Conservation (phyloP, 768 basidiomycete genomes). For the Lyophyllum decastes region DNA sequence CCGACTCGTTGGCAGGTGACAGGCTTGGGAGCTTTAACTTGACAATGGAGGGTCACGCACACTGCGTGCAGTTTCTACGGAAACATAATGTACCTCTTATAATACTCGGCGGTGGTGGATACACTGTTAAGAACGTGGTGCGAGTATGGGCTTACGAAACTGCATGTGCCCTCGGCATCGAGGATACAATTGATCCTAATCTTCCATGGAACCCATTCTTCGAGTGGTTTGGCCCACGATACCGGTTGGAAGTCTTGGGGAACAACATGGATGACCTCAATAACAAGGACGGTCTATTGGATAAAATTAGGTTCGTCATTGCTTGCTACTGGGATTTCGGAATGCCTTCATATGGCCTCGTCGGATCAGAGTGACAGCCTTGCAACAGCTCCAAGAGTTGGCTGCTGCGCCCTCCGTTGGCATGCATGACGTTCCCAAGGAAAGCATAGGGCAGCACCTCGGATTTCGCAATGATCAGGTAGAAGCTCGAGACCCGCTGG, state of each 20-base stretch:
- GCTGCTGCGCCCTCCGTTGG: slow-evolving; percentile 80
- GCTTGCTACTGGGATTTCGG: background rate
- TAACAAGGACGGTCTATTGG: slow-evolving; percentile 74
- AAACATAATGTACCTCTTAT: slow-evolving; percentile 84
- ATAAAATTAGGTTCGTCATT: slow-evolving; percentile 69
- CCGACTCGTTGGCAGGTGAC: slow-evolving; percentile 93
- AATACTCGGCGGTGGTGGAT: slow-evolving; percentile 93
- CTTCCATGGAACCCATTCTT: slow-evolving; percentile 89
- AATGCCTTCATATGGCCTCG: background rate
- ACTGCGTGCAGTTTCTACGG: slow-evolving; percentile 86
- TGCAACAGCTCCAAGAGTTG: slow-evolving; percentile 45
- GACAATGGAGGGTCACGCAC: slow-evolving; percentile 93
- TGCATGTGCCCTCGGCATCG: slow-evolving; percentile 88
- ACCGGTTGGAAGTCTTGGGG: slow-evolving; percentile 84
- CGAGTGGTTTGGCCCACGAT: slow-evolving; percentile 97
- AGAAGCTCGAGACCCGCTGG: slow-evolving; percentile 59
- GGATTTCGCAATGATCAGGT: slow-evolving; percentile 54
- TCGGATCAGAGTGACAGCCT: slow-evolving; percentile 32
- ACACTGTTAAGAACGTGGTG: slow-evolving; percentile 96
- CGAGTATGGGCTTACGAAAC: slow-evolving; percentile 97
- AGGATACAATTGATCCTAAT: slow-evolving; percentile 74
- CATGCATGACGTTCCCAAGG: slow-evolving; percentile 80
- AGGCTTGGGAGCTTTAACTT: slow-evolving; percentile 96
- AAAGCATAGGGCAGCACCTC: slow-evolving; percentile 65
- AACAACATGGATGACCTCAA: slow-evolving; percentile 98